A percentile compares a stretch with the other conserved stretches of the same genome.
These are phyloP conservation scores for Scorias spongiosa DNA, from an alignment of 2,329 filamentous ascomycete species.

Conservation along the genomic window DNA sequence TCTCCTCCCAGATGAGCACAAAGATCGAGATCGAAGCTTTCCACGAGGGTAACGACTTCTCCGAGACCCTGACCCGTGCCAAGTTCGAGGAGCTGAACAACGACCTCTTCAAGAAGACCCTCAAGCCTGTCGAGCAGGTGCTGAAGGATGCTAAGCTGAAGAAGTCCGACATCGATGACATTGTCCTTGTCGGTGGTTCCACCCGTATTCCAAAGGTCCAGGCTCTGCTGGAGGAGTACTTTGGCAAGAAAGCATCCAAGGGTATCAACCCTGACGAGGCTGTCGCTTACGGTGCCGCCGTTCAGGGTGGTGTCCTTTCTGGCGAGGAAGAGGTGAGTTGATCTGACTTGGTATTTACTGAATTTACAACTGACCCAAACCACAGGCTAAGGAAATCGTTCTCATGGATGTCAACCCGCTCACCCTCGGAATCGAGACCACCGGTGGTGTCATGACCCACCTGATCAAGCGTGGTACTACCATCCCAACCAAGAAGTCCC, in stretches of 20 bases:
- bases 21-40: conserved; percentile 80
- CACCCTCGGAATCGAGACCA: conserved; percentile 94
- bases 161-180: conserved; percentile 90
- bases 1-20: conserved; percentile 34
- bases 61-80: conserved; percentile 91
- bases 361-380: neutral
- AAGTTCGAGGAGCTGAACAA: conserved; percentile 99
- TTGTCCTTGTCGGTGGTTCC: conserved; percentile 94
- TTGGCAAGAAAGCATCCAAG: conserved; percentile 97
- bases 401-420: conserved; percentile 97
- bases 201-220: conserved; percentile 99
- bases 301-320: conserved; percentile 89
- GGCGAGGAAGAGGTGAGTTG: conserved; percentile 50
- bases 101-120: conserved; percentile 97
- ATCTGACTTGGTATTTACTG: neutral
- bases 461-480: conserved; percentile 88
- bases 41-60: conserved; percentile 94
- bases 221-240: conserved; percentile 87
- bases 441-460: conserved; percentile 94
- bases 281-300: conserved; percentile 92
- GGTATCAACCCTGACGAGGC: conserved; percentile 99
- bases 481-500: conserved; percentile 90
- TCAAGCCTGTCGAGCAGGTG: conserved; percentile 97
- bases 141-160: conserved; percentile 96
- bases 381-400: conserved; percentile 56